Evolutionary conservation across 441 rosid genomes (phyloP), one percentile per base, ranked within the genome.

Genomic region (Rhodomyrtus psidioides): DNA sequence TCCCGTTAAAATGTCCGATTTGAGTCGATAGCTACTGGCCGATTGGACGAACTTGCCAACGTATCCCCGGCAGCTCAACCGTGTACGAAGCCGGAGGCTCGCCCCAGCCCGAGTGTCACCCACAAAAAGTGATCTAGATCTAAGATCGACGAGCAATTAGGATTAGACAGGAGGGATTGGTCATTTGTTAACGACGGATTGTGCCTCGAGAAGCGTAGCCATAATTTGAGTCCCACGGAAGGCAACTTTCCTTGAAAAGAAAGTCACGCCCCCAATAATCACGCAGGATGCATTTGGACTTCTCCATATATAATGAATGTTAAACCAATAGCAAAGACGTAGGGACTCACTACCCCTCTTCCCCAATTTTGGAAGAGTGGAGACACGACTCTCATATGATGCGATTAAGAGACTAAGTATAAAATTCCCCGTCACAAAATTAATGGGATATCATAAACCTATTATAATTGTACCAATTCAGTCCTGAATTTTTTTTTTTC

Each of bases 351-450:
- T 42, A 16, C 15, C 9, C 3, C 24, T 54, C 56, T 8, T 30
- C 0, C 75, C 24, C 24, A 2, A 62, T 2, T 30, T 1, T 30
- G 44, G 7, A 8, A 30, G 44, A 2, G 17, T 17, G 7, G 34
- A 62, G 30, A 30, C 6, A 9, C 4, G 23, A 55, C 2, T 3
- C 12, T 23, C 26, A 4, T 17, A 9, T 16, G 6, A 39, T 28
- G 74, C 23, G 0, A 4, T 7, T 28, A 28, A 60, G 0, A 59
- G 21, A 28, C 0, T 15, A n/a, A 17, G 39, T 14, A 2, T 59
- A 59, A 27, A 14, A 12, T 51, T 12, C 4, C 53, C 0, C 53
- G 5, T 51, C 53, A 13, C 2, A 51, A 51, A 51, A 0, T 51
- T 3, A 51, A 51, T 51, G 2, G 13, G 13, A 49, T 49, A 10